Conservation (phyloP, 495 filamentous ascomycete genomes). For the Niebla homalea region DNA sequence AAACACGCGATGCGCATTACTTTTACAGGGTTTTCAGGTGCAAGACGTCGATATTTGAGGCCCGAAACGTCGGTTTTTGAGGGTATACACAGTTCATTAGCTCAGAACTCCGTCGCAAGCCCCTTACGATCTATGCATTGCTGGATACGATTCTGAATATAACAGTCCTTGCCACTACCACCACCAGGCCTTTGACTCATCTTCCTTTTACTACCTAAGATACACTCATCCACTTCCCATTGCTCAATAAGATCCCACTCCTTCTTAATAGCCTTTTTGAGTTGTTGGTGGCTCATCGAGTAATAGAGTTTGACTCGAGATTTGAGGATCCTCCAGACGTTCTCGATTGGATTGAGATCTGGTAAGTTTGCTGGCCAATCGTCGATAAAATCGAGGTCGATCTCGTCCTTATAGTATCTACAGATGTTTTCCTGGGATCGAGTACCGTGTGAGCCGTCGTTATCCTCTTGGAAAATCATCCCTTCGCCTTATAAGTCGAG, state of each 20-base stretch:
- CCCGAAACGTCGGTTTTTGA: too few relatives aligned
- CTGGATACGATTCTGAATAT: not conserved
- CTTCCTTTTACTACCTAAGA: not conserved
- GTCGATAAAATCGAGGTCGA: constrained; percentile 3
- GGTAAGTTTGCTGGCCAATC: constrained; percentile 2
- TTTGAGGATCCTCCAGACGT: constrained; percentile 6
- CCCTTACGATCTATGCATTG: not conserved
- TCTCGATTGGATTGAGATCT: constrained; percentile 7
- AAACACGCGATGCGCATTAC: too few relatives aligned
- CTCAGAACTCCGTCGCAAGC: not conserved
- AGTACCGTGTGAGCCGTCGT: not conserved
- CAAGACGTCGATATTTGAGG: too few relatives aligned
- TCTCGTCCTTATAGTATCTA: not conserved
- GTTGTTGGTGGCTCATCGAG: not conserved
- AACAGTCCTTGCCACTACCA: not conserved
- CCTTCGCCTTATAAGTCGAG: not conserved
- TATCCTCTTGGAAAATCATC: constrained; percentile 4
- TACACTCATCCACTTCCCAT: not conserved
- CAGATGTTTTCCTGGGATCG: not conserved
- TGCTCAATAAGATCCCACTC: not conserved
- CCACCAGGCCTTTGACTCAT: not conserved
- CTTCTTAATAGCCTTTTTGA: not conserved
- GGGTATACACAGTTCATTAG: not conserved
- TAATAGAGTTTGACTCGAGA: constrained; percentile 1
- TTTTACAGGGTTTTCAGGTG: too few relatives aligned